These are phyloP conservation scores for Heimioporus punctisporus DNA, from an alignment of 1,284 basidiomycete species.

Conservation along the genomic window DNA sequence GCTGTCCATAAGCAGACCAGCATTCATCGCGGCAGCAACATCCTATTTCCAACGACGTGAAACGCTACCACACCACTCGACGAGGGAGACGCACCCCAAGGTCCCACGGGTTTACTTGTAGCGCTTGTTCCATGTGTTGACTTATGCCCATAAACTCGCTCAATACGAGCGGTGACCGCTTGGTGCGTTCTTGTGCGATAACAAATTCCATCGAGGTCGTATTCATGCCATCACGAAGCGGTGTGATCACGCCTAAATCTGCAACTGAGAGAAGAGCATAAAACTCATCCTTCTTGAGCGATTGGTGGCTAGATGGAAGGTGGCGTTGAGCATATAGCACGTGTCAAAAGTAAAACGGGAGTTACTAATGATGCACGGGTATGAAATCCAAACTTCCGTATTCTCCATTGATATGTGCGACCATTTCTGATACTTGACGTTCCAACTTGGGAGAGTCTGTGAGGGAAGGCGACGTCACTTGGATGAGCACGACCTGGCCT, in stretches of 20 bases:
- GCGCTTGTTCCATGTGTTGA: slow-evolving; percentile 81
- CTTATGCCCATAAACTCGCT: slow-evolving; percentile 99
- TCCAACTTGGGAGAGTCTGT: slow-evolving; percentile 96
- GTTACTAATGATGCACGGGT: slow-evolving; percentile 98
- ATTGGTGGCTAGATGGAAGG: slow-evolving; percentile 79
- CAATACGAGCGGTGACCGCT: slow-evolving; percentile 87
- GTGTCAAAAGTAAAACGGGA: slow-evolving; percentile 13
- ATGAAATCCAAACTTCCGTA: slow-evolving; percentile 97
- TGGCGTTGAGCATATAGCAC: not conserved
- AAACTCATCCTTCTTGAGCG: slow-evolving; percentile 98
- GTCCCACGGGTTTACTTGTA: slow-evolving; percentile 91
- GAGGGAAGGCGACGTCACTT: slow-evolving; percentile 94
- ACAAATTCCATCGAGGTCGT: slow-evolving; percentile 99
- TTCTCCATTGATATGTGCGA: slow-evolving; percentile 97
- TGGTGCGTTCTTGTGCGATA: slow-evolving; percentile 86
- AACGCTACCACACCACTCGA: too few relatives aligned
- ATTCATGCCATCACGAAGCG: slow-evolving; percentile 98
- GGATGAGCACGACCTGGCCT: slow-evolving; percentile 85
- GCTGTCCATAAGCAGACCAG: slow-evolving; percentile 82
- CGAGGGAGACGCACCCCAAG: slow-evolving; percentile 54
- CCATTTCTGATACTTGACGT: slow-evolving; percentile 92
- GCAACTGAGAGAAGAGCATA: slow-evolving; percentile 96
- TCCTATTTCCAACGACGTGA: too few relatives aligned
- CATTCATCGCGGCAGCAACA: slow-evolving; percentile 94
- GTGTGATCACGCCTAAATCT: slow-evolving; percentile 95